Conservation (phyloP, 2,329 filamentous ascomycete genomes). For the Fusarium sp. region DNA sequence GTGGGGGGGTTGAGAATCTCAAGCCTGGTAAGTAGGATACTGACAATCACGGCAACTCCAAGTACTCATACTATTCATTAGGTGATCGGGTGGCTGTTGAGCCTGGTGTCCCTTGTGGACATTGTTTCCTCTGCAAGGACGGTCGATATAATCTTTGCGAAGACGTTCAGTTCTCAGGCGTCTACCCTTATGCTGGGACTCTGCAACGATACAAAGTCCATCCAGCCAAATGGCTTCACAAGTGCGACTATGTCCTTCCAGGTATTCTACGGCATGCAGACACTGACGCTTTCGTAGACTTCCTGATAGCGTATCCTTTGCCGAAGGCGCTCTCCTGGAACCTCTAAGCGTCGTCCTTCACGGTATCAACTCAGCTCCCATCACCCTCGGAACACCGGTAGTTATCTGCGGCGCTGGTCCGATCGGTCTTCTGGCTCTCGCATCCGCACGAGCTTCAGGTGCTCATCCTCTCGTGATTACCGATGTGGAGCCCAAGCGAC, state of each 20-base stretch:
- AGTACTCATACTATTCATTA: slow-evolving; percentile 26
- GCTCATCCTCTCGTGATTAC: slow-evolving; percentile 74
- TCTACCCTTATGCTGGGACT: slow-evolving; percentile 70
- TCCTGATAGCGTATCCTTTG: slow-evolving; percentile 67
- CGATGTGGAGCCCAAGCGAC: slow-evolving; percentile 67
- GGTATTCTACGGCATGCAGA: neutral
- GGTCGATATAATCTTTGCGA: slow-evolving; percentile 75
- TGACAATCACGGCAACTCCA: neutral
- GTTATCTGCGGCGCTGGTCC: slow-evolving; percentile 73
- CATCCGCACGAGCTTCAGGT: slow-evolving; percentile 70
- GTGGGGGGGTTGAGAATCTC: slow-evolving; percentile 65
- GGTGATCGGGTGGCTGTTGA: slow-evolving; percentile 76
- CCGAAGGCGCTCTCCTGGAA: slow-evolving; percentile 72
- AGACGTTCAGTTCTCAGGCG: slow-evolving; percentile 70
- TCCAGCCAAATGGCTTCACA: slow-evolving; percentile 70
- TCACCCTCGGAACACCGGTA: slow-evolving; percentile 66
- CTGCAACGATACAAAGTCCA: slow-evolving; percentile 73
- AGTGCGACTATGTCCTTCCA: slow-evolving; percentile 45
- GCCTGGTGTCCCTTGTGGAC: slow-evolving; percentile 72
- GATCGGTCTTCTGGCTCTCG: slow-evolving; percentile 70
- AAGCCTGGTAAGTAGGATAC: slow-evolving; percentile 54
- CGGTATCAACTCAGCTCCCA: slow-evolving; percentile 65
- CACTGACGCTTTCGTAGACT: slow-evolving; percentile 52
- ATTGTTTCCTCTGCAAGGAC: slow-evolving; percentile 69
- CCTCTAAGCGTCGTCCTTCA: slow-evolving; percentile 73